phyloP scores from a whole-genome alignment of 331 rosid species.

The Rhamnella rubrinervis region DNA sequence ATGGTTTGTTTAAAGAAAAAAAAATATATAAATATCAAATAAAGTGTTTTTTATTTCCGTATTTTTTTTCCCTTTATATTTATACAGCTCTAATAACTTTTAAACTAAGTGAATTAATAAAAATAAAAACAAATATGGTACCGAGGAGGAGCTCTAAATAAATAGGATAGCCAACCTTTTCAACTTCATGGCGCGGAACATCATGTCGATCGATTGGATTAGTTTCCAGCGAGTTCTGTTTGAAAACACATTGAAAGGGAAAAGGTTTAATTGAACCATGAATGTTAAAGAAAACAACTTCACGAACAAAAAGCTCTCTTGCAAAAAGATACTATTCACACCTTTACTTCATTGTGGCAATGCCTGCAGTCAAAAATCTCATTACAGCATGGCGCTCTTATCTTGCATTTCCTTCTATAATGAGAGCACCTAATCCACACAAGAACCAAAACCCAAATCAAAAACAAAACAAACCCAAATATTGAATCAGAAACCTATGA shows the following conservation, averaged over 20 bases:
- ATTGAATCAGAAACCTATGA: background rate
- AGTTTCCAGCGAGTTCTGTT: conserved; percentile 55
- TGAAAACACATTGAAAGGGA: background rate
- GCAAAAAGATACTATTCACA: background rate
- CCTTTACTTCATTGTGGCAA: conserved; percentile 73
- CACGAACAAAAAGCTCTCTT: background rate
- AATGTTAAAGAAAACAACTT: background rate
- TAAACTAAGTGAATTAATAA: too few species aligned
- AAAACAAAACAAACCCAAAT: background rate
- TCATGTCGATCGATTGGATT: conserved; percentile 44
- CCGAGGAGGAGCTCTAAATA: background rate
- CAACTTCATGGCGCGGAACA: conserved; percentile 63
- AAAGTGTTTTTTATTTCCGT: too few species aligned
- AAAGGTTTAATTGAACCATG: background rate
- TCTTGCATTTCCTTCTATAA: conserved; percentile 70
- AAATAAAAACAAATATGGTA: too few species aligned
- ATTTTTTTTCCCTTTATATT: too few species aligned
- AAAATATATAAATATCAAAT: too few species aligned
- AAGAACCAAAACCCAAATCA: background rate
- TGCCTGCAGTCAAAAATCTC: conserved; percentile 61
- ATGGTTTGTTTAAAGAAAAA: too few species aligned
- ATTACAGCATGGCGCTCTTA: conserved; percentile 66
- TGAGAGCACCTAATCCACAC: conserved; percentile 48
- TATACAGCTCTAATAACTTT: too few species aligned
- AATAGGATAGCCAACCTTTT: conserved; percentile 33